Evolutionary conservation across 1,284 basidiomycete species (phyloP), one percentile per base, ranked within the genome.

Genomic region (Lentinus polychrous): DNA sequence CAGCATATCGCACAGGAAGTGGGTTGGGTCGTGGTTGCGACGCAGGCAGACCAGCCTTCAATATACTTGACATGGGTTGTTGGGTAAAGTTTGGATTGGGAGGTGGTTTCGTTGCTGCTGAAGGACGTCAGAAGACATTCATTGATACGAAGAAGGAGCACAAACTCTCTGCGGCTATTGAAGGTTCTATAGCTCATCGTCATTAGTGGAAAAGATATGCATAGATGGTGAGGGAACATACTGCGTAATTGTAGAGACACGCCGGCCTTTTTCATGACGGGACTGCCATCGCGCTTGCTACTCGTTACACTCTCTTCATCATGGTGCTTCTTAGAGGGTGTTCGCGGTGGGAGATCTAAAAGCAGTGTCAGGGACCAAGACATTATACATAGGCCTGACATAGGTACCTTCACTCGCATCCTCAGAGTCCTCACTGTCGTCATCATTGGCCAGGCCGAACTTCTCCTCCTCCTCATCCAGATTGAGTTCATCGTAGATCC

Each of bases 401-500:
- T 14, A 48, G 49, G 22, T 47, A 63, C 87, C 85, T 76, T 91
- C 88, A 56, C 85, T 87, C 15, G 70, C 77, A 27, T 74, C 76
- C 50, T 86, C 86, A 2, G 86, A 88, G 48, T 79, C 82, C 47
- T 83, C 82, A 47, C 74, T 79, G 23, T 75, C 80, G 17, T 80
- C 91, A 46, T 78, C 78, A 50, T 79, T 78, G 46, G 78, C 81
- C 48, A 91, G 72, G 46, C 90, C 89, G 61, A 86, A 93, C 59
- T 87, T 84, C 71, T 94, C 95, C 64, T 99, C 94, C 64, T 97
- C 93, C 61, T 98, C 95, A 59, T 98, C 92, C 45, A 99, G 85
- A 60, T 93, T 92, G 57, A 99, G 91, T 40, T 99, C 95, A 62
- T 99, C 96, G 61, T 99, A 99, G 52, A 99, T 91, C 45, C 92